A percentile compares a stretch with the other conserved stretches of the same genome.
Evolutionary conservation across 2,329 filamentous ascomycete genomes (phyloP).

Genomic region (Xylaria sp.): DNA sequence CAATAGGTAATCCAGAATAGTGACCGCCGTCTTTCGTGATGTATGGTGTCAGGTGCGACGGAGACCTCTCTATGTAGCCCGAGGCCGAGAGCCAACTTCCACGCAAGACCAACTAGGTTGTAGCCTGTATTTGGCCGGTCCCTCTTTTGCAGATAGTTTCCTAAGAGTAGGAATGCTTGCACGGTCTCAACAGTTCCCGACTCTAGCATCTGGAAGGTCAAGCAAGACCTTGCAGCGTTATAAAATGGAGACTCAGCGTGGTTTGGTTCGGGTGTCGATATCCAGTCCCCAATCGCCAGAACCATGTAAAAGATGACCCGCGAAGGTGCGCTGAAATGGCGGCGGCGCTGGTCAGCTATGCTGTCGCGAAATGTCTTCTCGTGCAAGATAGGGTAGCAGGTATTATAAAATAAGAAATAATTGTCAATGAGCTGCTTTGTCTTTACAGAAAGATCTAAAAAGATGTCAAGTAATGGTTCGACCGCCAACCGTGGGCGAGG

Average conservation of each 20-base stretch:
- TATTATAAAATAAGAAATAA: constrained; percentile 24
- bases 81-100: constrained; percentile 18
- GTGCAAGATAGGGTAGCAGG: constrained; percentile 20
- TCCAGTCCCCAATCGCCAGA: constrained; percentile 22
- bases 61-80: constrained; percentile 25
- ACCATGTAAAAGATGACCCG: constrained; percentile 24
- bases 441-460: constrained; percentile 5
- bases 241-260: constrained; percentile 16
- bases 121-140: constrained; percentile 23
- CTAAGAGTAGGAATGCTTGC: constrained; percentile 19
- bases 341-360: constrained; percentile 3
- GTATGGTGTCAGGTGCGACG: background rate
- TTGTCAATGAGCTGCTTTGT: constrained; percentile 13
- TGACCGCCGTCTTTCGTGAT: constrained; percentile 15
- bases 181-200: constrained; percentile 21
- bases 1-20: constrained; percentile 22
- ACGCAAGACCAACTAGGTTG: constrained; percentile 18
- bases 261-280: constrained; percentile 15
- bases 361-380: constrained; percentile 23
- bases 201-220: constrained; percentile 19
- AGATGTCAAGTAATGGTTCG: background rate
- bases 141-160: constrained; percentile 26
- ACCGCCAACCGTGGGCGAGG: background rate
- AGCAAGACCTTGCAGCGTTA: constrained; percentile 14
- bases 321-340: constrained; percentile 9